Evolutionary conservation across 1,139 yeast species (phyloP).

Genomic region (Kodamaea sp.): DNA sequence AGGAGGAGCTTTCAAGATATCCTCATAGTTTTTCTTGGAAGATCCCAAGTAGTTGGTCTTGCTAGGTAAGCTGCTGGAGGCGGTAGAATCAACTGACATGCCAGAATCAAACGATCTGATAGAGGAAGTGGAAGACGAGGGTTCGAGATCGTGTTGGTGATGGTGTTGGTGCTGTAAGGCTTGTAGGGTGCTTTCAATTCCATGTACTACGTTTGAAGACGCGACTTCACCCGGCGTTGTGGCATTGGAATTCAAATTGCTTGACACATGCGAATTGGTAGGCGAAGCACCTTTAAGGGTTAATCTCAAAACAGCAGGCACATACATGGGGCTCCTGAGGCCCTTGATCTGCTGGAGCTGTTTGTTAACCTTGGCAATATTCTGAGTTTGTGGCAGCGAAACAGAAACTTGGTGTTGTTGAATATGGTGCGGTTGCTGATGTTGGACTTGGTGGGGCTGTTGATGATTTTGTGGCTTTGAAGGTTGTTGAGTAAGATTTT

Average conservation of each 20-base stretch:
- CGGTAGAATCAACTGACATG: constrained; percentile 31
- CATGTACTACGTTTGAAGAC: not conserved
- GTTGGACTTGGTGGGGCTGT: not conserved
- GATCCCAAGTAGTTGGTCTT: constrained; percentile 9
- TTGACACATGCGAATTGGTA: constrained; percentile 3
- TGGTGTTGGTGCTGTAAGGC: constrained; percentile 10
- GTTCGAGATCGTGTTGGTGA: constrained; percentile 10
- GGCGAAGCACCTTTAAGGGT: constrained; percentile 15
- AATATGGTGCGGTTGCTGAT: not conserved
- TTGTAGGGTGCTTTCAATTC: constrained; percentile 11
- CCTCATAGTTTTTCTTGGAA: constrained; percentile 27
- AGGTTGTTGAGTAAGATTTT: constrained; percentile 1
- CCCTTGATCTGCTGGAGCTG: constrained; percentile 61
- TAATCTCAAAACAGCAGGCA: constrained; percentile 85
- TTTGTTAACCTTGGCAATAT: constrained; percentile 13
- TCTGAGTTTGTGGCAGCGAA: constrained; percentile 1
- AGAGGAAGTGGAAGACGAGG: constrained; percentile 28
- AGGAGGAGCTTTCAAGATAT: constrained; percentile 47
- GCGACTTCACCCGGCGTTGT: constrained; percentile 8
- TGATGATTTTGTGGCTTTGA: not conserved
- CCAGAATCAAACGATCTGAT: constrained; percentile 39
- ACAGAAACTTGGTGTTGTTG: not conserved
- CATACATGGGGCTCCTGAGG: constrained; percentile 81
- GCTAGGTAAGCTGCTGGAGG: constrained; percentile 14
- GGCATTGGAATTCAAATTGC: constrained; percentile 5